Conservation (phyloP, 805 yeast species). For the Candida loeiensis region DNA sequence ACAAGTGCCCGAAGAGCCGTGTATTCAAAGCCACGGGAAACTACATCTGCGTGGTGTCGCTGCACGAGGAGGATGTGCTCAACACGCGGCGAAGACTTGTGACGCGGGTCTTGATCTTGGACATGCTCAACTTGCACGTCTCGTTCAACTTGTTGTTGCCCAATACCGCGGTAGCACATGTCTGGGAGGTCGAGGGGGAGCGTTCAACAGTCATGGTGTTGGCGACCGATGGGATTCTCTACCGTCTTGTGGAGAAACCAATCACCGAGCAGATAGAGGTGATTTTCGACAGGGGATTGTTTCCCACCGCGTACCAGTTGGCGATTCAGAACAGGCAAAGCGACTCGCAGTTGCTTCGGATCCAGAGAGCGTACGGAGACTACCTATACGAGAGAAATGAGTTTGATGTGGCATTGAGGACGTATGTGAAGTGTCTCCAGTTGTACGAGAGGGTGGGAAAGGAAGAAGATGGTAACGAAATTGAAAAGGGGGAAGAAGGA, state of each 20-base stretch:
- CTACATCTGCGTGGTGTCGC: conserved; percentile 59
- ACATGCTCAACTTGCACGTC: conserved; percentile 63
- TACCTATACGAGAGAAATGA: conserved; percentile 64
- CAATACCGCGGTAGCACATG: conserved; percentile 52
- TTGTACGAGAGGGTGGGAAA: conserved; percentile 12
- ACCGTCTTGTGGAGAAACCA: conserved; percentile 63
- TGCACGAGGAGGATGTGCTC: conserved; percentile 28
- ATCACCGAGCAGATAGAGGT: conserved; percentile 65
- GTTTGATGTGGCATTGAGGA: conserved; percentile 65
- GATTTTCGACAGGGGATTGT: conserved; percentile 66
- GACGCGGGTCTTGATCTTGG: conserved; percentile 63
- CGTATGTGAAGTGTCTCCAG: conserved; percentile 52
- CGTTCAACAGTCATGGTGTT: conserved; percentile 31
- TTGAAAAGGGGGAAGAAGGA: neutral
- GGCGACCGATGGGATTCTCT: conserved; percentile 72
- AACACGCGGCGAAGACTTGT: conserved; percentile 26
- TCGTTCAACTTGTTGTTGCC: conserved; percentile 70
- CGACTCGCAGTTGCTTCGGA: conserved; percentile 25
- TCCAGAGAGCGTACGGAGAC: conserved; percentile 59
- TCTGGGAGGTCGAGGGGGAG: conserved; percentile 15
- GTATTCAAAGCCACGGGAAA: conserved; percentile 37
- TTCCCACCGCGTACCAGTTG: conserved; percentile 65
- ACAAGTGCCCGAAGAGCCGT: conserved; percentile 55
- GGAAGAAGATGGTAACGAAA: neutral
- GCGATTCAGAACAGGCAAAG: conserved; percentile 43